Evolutionary conservation across 2,329 filamentous ascomycete species (phyloP), one percentile per base, ranked within the genome.

Genomic region (Fusarium palustre): DNA sequence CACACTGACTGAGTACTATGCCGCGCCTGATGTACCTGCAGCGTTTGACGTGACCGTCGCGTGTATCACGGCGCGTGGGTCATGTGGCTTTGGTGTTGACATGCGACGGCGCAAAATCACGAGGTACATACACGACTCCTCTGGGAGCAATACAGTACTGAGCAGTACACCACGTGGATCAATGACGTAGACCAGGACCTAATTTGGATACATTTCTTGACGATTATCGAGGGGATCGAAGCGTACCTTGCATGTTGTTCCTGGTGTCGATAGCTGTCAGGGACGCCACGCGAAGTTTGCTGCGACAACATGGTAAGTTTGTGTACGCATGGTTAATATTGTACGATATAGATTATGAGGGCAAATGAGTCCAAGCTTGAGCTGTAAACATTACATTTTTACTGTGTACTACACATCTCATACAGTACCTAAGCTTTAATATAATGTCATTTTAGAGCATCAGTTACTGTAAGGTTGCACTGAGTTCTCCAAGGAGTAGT

Each of bases 31-130:
- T 75, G 49, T 72, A 55, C 56, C 58, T 71, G 59, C 47, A 56
- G 38, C 45, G 50, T 55, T 56, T 61, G 62, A 49, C 70, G 64
- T 75, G 74, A 74, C 73, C 67, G 58, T 50, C 24, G 43, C 43
- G 15, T 50, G 60, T 66, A 72, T 76, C 74, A 76, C 68, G 64
- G 66, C 67, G 66, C 66, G 60, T 67, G 58, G 62, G 74, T 76
- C 74, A 76, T 49, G 66, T 72, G 74, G 64, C 36, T 58, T 47
- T 71, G 65, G 63, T 69, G 68, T 74, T 71, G 70, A 72, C 65
- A 68, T 73, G 73, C 68, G 67, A 64, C 63, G 49, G 22, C 47
- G 31, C 41, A 43, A 38, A 52, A 64, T 74, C 74, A 75, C 70
- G 59, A 68, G 73, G 64, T 49, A 50, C 25, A 49, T 36, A 15